Base-by-base conservation (phyloP, 306 rosid species). In the Carpinus fangiana region DNA sequence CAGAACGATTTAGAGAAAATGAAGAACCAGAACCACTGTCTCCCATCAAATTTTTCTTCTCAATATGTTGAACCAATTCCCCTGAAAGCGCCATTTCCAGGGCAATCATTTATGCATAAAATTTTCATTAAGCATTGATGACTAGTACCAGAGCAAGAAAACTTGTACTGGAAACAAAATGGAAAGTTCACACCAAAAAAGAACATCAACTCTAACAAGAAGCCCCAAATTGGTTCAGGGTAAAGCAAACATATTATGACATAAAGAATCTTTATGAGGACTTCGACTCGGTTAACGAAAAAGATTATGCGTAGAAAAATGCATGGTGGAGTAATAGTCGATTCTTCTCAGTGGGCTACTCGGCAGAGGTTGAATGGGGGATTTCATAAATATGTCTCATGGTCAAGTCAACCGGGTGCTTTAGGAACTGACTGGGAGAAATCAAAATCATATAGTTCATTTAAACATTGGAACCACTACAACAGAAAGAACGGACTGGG, bases 301-400 rank as follows among this genome's bases (percentile, higher is more conserved):
- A 50, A 50, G 14, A 28, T 72, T 31, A 31, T 31, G 34, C 34
- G 34, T 31, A 31, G 34, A 2, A 31, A 31, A 31, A 31, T 31
- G 34, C 34, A 13, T 26, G 46, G 47, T 12, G 14, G 52, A 65
- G 23, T n/a, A 34, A 48, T 51, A 34, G 46, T 50, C 8, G 52
- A 76, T 13, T 51, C 73, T n/a, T 34, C 65, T 26, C 66, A 76
- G 3, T 46, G 55, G 66, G 80, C 21, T 68, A 21, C 68, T 68
- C 74, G 60, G 48, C 55, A 68, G 56, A 67, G n/a, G 34, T 54
- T 68, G 68, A 77, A 54, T 69, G 59, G 71, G 18, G 53, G 12
- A n/a, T 55, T 61, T 46, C 1, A 21, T 57, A 21, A 57, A 57
- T 10, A 61, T 75, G 57, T 59, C 53, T 61, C 78, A 28, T 20